Evolutionary conservation across 179 eudicot species (phyloP).

Genomic region (Kewa caespitosa): DNA sequence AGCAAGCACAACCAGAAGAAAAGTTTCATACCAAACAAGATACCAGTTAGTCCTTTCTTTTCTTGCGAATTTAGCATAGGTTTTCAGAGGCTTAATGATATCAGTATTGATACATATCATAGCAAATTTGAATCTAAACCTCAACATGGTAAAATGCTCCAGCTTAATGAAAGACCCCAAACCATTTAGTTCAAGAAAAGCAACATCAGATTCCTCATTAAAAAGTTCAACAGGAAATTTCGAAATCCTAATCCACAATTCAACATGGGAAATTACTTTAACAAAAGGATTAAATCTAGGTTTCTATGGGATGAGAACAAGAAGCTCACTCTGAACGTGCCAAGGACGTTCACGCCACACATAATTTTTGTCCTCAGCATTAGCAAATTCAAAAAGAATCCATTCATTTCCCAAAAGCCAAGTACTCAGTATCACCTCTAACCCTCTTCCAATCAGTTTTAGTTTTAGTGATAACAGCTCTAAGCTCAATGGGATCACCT

Average conservation of each 20-base stretch:
- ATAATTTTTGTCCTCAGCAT: neutral
- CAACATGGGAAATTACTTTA: neutral
- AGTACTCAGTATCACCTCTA: neutral
- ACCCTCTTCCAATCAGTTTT: neutral
- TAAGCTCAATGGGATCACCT: neutral
- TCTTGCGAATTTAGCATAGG: neutral
- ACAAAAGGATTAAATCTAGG: neutral
- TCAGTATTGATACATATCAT: neutral
- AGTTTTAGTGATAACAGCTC: neutral
- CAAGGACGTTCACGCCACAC: neutral
- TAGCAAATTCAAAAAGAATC: neutral
- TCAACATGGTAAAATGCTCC: neutral
- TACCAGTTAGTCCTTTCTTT: neutral
- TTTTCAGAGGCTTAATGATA: neutral
- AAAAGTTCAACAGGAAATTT: neutral
- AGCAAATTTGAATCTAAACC: neutral
- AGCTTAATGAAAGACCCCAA: neutral
- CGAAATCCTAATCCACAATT: neutral
- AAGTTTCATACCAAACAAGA: neutral
- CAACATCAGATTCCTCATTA: neutral
- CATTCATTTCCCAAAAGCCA: neutral
- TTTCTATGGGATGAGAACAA: neutral
- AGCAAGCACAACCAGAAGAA: neutral
- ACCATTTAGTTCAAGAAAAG: neutral
- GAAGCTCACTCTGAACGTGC: neutral